phyloP scores from a whole-genome alignment of 495 filamentous ascomycete species.

The Daldinia bambusicola region DNA sequence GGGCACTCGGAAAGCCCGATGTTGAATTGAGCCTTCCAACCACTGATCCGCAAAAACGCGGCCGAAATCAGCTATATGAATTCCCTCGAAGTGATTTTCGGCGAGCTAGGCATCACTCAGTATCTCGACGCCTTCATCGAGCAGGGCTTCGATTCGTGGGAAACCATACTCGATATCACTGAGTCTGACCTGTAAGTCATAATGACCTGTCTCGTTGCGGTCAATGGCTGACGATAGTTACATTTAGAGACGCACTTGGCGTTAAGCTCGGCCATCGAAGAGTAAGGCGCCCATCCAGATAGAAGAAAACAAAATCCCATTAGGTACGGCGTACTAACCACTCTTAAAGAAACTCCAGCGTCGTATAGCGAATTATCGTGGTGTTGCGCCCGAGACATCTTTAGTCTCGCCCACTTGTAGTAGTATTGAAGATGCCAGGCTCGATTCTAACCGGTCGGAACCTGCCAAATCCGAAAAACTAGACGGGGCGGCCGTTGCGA shows the following conservation, averaged over 20 bases:
- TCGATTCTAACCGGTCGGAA: conserved; percentile 49
- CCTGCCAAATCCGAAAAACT: conserved; percentile 48
- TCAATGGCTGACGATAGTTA: conserved; percentile 31
- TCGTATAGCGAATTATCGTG: conserved; percentile 65
- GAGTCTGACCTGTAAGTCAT: conserved; percentile 77
- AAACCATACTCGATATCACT: conserved; percentile 80
- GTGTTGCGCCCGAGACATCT: conserved; percentile 62
- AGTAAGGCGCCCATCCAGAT: conserved; percentile 56
- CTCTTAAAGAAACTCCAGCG: conserved; percentile 61
- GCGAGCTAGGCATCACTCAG: conserved; percentile 76
- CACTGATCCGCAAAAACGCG: conserved; percentile 43
- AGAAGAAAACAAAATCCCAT: neutral
- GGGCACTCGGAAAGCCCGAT: conserved; percentile 26
- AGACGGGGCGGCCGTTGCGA: conserved; percentile 53
- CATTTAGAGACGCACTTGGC: conserved; percentile 67
- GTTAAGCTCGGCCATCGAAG: conserved; percentile 83
- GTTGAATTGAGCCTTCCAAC: conserved; percentile 35
- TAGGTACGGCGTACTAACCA: conserved; percentile 26
- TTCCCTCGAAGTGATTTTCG: conserved; percentile 66
- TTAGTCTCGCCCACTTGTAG: conserved; percentile 53
- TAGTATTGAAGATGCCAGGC: conserved; percentile 51
- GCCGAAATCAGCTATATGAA: conserved; percentile 49
- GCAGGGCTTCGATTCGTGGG: conserved; percentile 84
- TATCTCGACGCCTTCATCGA: conserved; percentile 75
- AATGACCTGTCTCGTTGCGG: neutral